Evolutionary conservation across 1,139 yeast species (phyloP).

Genomic region (Debaryomycetaceae sp.): DNA sequence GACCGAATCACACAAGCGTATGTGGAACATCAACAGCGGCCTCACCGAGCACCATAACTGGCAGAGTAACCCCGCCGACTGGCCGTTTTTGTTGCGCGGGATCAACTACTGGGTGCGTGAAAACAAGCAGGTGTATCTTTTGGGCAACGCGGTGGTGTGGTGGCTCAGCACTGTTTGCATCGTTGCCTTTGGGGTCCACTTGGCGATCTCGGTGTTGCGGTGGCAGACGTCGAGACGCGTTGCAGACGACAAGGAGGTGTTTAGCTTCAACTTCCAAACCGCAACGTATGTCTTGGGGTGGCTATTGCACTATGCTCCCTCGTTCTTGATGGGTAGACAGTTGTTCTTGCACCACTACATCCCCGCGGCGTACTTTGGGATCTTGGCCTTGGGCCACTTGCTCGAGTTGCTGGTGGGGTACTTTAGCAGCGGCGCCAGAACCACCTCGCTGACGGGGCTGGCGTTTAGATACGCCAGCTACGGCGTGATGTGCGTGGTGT

Average conservation of each 20-base stretch:
- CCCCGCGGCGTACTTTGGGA: conserved; percentile 86
- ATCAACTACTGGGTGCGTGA: conserved; percentile 90
- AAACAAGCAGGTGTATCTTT: conserved; percentile 72
- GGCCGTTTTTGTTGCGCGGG: conserved; percentile 91
- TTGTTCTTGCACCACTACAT: conserved; percentile 89
- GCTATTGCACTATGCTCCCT: conserved; percentile 81
- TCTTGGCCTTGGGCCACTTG: conserved; percentile 77
- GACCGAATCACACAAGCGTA: conserved; percentile 71
- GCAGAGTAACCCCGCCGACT: conserved; percentile 82
- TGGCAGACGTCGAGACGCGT: conserved; percentile 76
- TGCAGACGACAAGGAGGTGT: conserved; percentile 50
- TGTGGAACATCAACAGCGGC: conserved; percentile 91
- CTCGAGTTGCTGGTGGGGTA: conserved; percentile 63
- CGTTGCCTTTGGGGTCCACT: conserved; percentile 50
- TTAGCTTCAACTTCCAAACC: conserved; percentile 68
- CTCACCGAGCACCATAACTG: conserved; percentile 80
- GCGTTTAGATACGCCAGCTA: conserved; percentile 30
- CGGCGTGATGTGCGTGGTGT: conserved; percentile 42
- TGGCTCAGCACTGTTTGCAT: conserved; percentile 70
- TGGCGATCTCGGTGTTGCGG: conserved; percentile 52
- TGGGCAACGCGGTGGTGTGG: conserved; percentile 92
- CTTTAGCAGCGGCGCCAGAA: conserved; percentile 24
- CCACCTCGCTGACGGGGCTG: conserved; percentile 33
- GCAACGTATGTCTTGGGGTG: conserved; percentile 74
- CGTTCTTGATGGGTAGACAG: conserved; percentile 91